These are phyloP conservation scores for Fusarium sp. DNA, from an alignment of 2,329 filamentous ascomycete species.

Conservation along the genomic window DNA sequence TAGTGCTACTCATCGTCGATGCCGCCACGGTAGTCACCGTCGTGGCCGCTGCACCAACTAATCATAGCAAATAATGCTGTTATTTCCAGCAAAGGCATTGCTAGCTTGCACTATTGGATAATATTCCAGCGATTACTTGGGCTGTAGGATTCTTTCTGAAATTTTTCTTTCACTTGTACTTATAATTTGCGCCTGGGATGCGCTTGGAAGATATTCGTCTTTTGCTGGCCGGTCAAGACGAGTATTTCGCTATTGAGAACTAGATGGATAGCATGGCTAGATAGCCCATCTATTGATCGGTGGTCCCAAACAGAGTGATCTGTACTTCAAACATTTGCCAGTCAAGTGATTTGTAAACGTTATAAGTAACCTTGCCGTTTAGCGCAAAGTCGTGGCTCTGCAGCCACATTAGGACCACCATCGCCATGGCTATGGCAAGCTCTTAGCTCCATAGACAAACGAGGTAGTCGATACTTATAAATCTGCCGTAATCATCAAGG, in stretches of 20 bases:
- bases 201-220: not conserved
- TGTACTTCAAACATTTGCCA: accelerated
- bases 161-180: accelerated
- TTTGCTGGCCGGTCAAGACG: not conserved
- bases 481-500: not conserved
- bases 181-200: not conserved
- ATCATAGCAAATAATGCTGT: accelerated
- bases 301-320: not conserved
- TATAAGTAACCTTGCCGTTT: accelerated
- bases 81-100: not conserved
- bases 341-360: not conserved
- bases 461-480: accelerated
- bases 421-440: not conserved
- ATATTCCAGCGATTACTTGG: accelerated
- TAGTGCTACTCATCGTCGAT: not conserved
- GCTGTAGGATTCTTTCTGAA: accelerated
- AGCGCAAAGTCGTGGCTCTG: too few species aligned
- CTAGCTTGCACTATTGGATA: not conserved
- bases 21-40: not conserved
- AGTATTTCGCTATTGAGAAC: too few species aligned
- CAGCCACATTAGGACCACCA: accelerated
- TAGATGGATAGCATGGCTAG: accelerated
- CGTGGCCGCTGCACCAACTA: not conserved
- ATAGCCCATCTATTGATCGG: accelerated
- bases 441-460: accelerated